These are phyloP conservation scores for Liriodendron chinense DNA, from an alignment of 164 flowering plant species.

Conservation along the genomic window DNA sequence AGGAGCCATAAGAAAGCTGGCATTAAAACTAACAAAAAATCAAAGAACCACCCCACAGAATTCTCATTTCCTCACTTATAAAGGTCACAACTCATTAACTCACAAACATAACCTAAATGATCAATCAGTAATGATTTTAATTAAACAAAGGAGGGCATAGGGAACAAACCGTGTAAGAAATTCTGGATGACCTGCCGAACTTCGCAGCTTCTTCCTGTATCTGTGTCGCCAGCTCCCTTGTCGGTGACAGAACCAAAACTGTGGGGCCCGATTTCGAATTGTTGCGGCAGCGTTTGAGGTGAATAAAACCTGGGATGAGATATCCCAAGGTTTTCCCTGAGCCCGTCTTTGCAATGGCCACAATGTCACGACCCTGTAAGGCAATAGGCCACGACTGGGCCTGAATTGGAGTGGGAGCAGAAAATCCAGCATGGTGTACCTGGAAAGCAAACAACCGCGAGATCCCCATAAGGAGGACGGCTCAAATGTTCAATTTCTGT, in stretches of 20 bases:
- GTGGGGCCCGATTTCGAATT: constrained; percentile 74
- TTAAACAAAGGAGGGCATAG: not conserved
- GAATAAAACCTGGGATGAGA: constrained; percentile 73
- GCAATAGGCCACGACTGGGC: constrained; percentile 94
- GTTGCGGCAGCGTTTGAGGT: constrained; percentile 57
- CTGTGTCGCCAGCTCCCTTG: constrained; percentile 95
- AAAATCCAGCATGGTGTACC: constrained; percentile 77
- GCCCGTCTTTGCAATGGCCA: constrained; percentile 93
- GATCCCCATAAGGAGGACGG: constrained; percentile 39
- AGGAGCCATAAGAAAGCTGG: no score
- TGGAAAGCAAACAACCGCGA: constrained; percentile 49
- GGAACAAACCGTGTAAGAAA: constrained; percentile 66
- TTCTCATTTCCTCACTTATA: no score
- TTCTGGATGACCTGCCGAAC: constrained; percentile 73
- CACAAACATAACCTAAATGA: no score
- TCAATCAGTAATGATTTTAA: no score
- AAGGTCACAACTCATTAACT: no score
- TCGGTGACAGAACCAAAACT: constrained; percentile 81
- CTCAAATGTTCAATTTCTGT: constrained; percentile 22
- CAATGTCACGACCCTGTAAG: constrained; percentile 77
- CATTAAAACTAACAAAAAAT: no score
- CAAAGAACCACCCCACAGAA: no score
- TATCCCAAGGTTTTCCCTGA: constrained; percentile 92
- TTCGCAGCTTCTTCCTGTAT: constrained; percentile 86
- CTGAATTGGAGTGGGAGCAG: constrained; percentile 90